Base-by-base conservation (phyloP, 768 basidiomycete genomes). In the Tubosaeta brunneosetosa region DNA sequence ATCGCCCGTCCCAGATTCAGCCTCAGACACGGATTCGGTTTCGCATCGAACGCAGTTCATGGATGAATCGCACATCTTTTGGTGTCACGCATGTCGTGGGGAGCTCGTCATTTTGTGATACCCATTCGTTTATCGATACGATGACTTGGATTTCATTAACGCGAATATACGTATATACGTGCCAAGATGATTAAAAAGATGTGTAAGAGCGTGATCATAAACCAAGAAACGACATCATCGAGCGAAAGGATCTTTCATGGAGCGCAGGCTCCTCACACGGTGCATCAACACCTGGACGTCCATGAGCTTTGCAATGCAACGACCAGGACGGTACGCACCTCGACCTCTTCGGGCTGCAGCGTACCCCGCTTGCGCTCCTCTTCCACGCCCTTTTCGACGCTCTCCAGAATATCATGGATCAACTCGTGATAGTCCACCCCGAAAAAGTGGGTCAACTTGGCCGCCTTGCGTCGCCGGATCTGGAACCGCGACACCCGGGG, bases 61-160 rank as follows among this genome's bases (percentile, higher is more conserved):
- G 72, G 91, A 93, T 61, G 90, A 92, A 59, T 83, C 89, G 26
- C 90, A 92, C 65, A 81, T 93, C 16, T 92, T 93, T 71, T 93
- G 91, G 89, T 93, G 90, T 71, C 78, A 83, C 62, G 82, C 86
- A 17, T 93, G 90, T 75, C 75, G 73, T 45, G 90, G 90, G 44
- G 90, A 93, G 67, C 70, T 92, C 37, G 87, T 93, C 37, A 83
- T 92, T 55, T 71, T 93, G 53, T 69, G 58, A 67, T 66, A 59
- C 50, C 55, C 26, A 22, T 3, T 25, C 29, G 17, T 49, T 37
- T 31, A 9, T 29, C 6, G 29, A 4, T 4, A 27, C 29, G 46
- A 41, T 57, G 47, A 58, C 53, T 22, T 52, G 53, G 53, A 51
- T 58, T 60, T 44, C 47, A 61, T 63, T 57, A 53, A 64, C 49